Percentiles rank a stretch among this genome's conserved stretches.
phyloP scores from a whole-genome alignment of 2,329 filamentous ascomycete species.

The Alternaria infectoria region DNA sequence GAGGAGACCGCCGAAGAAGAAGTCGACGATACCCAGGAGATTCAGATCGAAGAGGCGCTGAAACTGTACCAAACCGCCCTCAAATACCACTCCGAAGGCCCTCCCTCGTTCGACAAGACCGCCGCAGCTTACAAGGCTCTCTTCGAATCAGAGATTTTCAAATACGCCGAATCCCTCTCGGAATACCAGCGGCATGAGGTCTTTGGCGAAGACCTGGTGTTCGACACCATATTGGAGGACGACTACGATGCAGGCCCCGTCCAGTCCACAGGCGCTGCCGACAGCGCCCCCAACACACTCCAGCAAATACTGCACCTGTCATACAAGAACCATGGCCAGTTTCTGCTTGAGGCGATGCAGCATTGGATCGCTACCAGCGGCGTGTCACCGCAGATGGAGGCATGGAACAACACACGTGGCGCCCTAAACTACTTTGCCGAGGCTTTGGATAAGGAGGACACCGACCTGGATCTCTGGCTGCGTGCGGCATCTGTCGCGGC shows the following conservation, averaged over 20 bases:
- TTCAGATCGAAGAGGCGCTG: conserved; percentile 95
- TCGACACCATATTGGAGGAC: conserved; percentile 50
- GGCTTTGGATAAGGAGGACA: conserved; percentile 69
- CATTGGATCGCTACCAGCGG: conserved; percentile 52
- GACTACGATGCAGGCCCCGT: conserved; percentile 50
- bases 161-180: conserved; percentile 83
- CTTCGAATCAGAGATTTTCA: conserved; percentile 92
- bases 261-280: conserved; percentile 65
- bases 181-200: conserved; percentile 77
- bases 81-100: conserved; percentile 88
- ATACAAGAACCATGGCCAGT: conserved; percentile 95
- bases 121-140: conserved; percentile 81
- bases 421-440: conserved; percentile 63
- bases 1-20: conserved; percentile 88
- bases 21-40: conserved; percentile 91
- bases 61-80: conserved; percentile 92
- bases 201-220: conserved; percentile 53
- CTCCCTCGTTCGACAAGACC: conserved; percentile 75
- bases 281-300: conserved; percentile 79
- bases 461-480: conserved; percentile 69
- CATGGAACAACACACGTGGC: conserved; percentile 27
- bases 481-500: conserved; percentile 64
- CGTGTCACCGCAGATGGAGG: conserved; percentile 43
- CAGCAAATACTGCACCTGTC: conserved; percentile 90
- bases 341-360: conserved; percentile 77